These are phyloP conservation scores for Alternaria infectoria DNA, from an alignment of 2,329 filamentous ascomycete genomes.

Conservation along the genomic window DNA sequence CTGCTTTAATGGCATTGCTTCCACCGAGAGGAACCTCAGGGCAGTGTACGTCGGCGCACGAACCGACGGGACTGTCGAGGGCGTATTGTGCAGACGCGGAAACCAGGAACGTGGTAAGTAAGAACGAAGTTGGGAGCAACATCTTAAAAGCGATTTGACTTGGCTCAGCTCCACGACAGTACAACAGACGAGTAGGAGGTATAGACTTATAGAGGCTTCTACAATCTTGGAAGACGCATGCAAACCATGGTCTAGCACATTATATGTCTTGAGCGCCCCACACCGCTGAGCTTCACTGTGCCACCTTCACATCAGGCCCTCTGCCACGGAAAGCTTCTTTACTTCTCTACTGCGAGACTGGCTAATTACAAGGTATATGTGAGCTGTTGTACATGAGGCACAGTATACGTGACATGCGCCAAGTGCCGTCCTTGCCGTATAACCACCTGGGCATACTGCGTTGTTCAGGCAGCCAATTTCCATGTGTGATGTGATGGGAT, in stretches of 20 bases:
- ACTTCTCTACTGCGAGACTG: background rate
- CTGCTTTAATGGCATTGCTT: background rate
- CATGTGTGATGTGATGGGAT: background rate
- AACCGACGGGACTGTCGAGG: background rate
- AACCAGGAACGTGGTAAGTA: background rate
- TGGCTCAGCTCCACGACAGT: background rate
- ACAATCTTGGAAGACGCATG: background rate
- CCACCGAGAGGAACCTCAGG: background rate
- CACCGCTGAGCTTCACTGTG: background rate
- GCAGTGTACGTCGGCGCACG: background rate
- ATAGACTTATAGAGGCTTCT: accelerated
- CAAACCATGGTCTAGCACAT: background rate
- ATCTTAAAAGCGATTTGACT: background rate
- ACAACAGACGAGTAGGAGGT: background rate
- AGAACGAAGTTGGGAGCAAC: background rate
- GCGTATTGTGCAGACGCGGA: background rate
- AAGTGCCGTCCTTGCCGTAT: background rate
- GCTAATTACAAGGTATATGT: background rate
- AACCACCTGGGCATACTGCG: background rate
- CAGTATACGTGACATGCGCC: background rate
- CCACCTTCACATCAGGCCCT: background rate
- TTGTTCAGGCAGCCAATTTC: background rate
- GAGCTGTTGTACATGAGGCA: background rate
- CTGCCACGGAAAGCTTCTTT: background rate
- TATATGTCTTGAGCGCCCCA: background rate